Evolutionary conservation across 2,329 filamentous ascomycete genomes (phyloP), one percentile per base, ranked within the genome.

Genomic region (Magnaporthales sp.): DNA sequence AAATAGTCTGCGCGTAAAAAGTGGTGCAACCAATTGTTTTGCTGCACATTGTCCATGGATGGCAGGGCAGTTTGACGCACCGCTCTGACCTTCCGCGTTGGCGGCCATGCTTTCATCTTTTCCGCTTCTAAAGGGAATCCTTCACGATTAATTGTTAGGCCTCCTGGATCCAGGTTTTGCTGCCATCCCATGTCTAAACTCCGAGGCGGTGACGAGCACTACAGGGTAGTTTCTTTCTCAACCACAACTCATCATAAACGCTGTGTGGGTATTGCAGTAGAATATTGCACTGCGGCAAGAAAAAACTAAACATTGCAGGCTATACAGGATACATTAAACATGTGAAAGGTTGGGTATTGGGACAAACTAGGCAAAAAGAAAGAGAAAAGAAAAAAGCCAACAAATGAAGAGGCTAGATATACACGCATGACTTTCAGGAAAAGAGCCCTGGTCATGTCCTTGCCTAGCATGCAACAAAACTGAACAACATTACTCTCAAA

Each of bases 341-440:
- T 27, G 56, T 27, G 22, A 61, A 61, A 61, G 5, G 3, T 26
- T 26, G 56, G 56, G 56, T 26, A 26, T 61, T 61, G 67, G 63
- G 66, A 65, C 9, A 26, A 62, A 62, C 6, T 62, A 30, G 61
- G 24, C n/a, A 68, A 63, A 24, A 65, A 58, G 56, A 66, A 54
- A 58, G 58, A 27, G 22, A 63, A 58, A 65, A 65, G 22, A 63
- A 61, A 58, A 51, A n/a, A 60, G n/a, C 56, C 56, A 60, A 60
- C 56, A 24, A n/a, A 46, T n/a, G 19, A 46, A 46, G 38, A 46
- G 38, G 38, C 38, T 46, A 61, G 1, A 27, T 29, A 13, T 26
- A 61, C 24, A 27, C 22, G 27, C 11, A 61, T 13, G 26, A 61
- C 56, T 24, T 24, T 58, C 61, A 63, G 30, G 30, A 62, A 22